Base-by-base conservation (phyloP, 1,139 yeast genomes). In the Sugiyamaella pinicola region DNA sequence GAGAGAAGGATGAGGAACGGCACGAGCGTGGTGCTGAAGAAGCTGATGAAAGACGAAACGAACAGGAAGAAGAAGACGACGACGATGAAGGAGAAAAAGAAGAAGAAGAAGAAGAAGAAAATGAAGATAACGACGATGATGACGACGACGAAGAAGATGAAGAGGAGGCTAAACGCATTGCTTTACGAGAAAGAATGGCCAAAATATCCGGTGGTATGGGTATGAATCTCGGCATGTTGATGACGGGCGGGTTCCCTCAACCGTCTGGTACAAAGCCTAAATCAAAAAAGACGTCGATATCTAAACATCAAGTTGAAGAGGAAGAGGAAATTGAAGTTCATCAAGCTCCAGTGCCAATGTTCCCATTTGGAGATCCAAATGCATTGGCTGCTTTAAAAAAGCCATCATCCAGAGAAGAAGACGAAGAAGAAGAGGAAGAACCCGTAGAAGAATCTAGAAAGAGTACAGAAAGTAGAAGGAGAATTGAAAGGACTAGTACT, bases 151-250 rank as follows among this genome's bases (percentile, higher is more conserved):
- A 72, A 3, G 79, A 76, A 2, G 79, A 74, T 1, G 85, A 84
- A 46, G 98, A 90, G 66, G 96, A 89, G 60, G 76, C 85, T 15
- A 82, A 85, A 57, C 81, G 95, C 64, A 80, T 86, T 55, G 89
- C 84, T 13, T 76, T 93, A 54, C 85, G 96, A 31, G 96, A 88
- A 61, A 81, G 98, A 60, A 93, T 93, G 97, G 99, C 99, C 17
- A 89, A 86, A 63, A 80, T 95, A 22, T 87, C 98, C 0, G 91
- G 91, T 15, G 96, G 96, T 12, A 85, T 95, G 67, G 95, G 95
- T 69, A 79, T 61, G 85, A 81, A 65, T 41, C 69, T 61, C 42
- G 68, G 68, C n/a, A 54, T 62, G 58, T 56, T 66, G 47, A 64
- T 68, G 65, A 61, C 64, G 5, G 71, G 69, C 12, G 68, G 64